These are phyloP conservation scores for Lodderomyces margitis DNA, from an alignment of 1,139 yeast genomes.

Conservation along the genomic window DNA sequence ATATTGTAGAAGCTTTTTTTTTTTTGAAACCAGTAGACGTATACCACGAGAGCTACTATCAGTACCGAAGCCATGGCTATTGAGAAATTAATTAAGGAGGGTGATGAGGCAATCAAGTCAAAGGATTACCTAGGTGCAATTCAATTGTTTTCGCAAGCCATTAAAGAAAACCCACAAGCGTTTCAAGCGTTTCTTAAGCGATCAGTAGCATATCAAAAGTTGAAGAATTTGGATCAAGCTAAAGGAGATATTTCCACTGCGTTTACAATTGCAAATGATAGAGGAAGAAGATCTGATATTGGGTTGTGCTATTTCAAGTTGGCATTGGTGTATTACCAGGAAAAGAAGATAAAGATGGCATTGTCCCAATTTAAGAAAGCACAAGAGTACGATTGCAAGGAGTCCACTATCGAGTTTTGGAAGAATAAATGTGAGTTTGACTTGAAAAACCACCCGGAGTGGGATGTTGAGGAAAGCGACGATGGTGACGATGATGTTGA, in stretches of 20 bases:
- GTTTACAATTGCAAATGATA: slow-evolving; percentile 47
- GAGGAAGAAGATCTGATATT: slow-evolving; percentile 53
- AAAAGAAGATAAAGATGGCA: slow-evolving; percentile 49
- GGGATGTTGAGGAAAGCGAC: slow-evolving; percentile 14
- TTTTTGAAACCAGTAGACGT: too few species aligned
- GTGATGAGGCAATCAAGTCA: slow-evolving; percentile 29
- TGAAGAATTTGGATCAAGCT: slow-evolving; percentile 49
- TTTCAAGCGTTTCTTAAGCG: slow-evolving; percentile 52
- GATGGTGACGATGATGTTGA: slow-evolving; percentile 11
- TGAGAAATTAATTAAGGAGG: slow-evolving; percentile 35
- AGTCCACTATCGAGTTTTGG: slow-evolving; percentile 53
- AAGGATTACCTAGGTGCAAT: slow-evolving; percentile 41
- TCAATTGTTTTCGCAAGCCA: slow-evolving; percentile 28
- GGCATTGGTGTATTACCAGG: slow-evolving; percentile 49
- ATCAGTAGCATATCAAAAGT: slow-evolving; percentile 56
- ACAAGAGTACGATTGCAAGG: slow-evolving; percentile 43
- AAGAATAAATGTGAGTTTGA: slow-evolving; percentile 43
- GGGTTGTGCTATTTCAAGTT: slow-evolving; percentile 61
- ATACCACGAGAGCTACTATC: too few species aligned
- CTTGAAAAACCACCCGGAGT: slow-evolving; percentile 23
- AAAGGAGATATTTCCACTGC: slow-evolving; percentile 56
- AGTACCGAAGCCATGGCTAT: slow-evolving; percentile 37
- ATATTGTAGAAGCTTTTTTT: too few species aligned
- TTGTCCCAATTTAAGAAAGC: slow-evolving; percentile 50
- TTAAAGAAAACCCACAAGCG: slow-evolving; percentile 45